Evolutionary conservation across 164 flowering plant species (phyloP).

Genomic region (Vitis labrusca): DNA sequence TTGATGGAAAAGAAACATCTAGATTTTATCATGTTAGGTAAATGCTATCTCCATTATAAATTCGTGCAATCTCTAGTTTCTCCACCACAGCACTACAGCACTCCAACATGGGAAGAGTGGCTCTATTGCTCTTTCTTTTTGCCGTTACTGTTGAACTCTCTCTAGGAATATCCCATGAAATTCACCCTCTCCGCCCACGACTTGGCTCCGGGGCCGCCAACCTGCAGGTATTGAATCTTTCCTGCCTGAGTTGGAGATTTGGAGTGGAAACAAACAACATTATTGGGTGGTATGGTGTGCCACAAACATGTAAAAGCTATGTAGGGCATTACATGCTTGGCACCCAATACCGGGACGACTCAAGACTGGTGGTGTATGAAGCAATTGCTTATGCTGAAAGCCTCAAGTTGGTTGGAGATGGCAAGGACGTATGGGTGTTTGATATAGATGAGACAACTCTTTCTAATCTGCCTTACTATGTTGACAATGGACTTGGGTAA

Average conservation of each 20-base stretch:
- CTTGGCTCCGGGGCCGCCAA: conserved; percentile 13
- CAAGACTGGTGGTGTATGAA: conserved; percentile 18
- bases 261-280: conserved; percentile 54
- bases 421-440: conserved; percentile 46
- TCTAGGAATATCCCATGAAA: conserved; percentile 2
- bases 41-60: no score
- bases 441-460: conserved; percentile 53
- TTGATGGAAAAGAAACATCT: no score
- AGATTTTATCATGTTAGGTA: no score
- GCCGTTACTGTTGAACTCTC: neutral
- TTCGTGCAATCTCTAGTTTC: no score
- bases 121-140: neutral
- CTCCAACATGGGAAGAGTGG: no score
- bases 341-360: conserved; percentile 36
- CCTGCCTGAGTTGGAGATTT: conserved; percentile 40
- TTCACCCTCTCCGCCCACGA: conserved; percentile 30
- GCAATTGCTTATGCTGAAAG: conserved; percentile 29
- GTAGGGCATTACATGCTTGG: conserved; percentile 52
- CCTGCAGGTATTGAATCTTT: neutral
- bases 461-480: conserved; percentile 48
- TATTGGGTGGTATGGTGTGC: conserved; percentile 33
- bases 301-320: conserved; percentile 37
- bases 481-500: conserved; percentile 42
- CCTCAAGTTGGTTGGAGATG: conserved; percentile 25
- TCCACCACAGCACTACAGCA: no score